A percentile compares a stretch with the other conserved stretches of the same genome.
Evolutionary conservation across 2,329 filamentous ascomycete species (phyloP).

Genomic region (Ophiosphaerella korrae): DNA sequence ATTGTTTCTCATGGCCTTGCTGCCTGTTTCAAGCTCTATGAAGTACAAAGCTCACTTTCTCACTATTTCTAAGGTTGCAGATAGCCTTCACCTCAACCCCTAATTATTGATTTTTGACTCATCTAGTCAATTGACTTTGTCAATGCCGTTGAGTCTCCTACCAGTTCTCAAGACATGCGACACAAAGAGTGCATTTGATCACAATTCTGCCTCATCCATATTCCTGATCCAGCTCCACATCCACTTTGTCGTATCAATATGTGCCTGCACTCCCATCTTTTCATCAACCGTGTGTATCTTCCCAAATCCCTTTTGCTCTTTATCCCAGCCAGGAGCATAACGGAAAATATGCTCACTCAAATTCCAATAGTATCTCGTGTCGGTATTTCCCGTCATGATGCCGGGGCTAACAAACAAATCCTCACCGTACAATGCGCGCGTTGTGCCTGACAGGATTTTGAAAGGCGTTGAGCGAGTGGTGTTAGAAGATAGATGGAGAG

Average conservation of each 20-base stretch:
- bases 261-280: conserved; percentile 49
- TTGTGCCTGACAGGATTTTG: conserved; percentile 49
- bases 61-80: too few species aligned
- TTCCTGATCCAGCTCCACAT: conserved; percentile 52
- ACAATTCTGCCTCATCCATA: conserved; percentile 51
- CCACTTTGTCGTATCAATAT: conserved; percentile 53
- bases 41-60: too few species aligned
- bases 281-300: conserved; percentile 61
- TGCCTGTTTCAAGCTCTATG: too few species aligned
- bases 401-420: conserved; percentile 45
- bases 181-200: not conserved
- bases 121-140: too few species aligned
- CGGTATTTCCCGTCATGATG: conserved; percentile 61
- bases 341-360: conserved; percentile 60
- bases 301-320: conserved; percentile 46
- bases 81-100: too few species aligned
- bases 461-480: conserved; percentile 30
- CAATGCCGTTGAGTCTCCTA: too few species aligned
- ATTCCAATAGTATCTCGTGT: conserved; percentile 60
- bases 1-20: too few species aligned
- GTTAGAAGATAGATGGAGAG: conserved; percentile 26
- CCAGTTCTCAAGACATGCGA: too few species aligned
- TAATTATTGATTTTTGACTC: too few species aligned
- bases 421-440: conserved; percentile 51
- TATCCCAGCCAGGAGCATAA: conserved; percentile 55